phyloP scores from a whole-genome alignment of 148 eudicot genomes.

The Amaranthus cruentus region DNA sequence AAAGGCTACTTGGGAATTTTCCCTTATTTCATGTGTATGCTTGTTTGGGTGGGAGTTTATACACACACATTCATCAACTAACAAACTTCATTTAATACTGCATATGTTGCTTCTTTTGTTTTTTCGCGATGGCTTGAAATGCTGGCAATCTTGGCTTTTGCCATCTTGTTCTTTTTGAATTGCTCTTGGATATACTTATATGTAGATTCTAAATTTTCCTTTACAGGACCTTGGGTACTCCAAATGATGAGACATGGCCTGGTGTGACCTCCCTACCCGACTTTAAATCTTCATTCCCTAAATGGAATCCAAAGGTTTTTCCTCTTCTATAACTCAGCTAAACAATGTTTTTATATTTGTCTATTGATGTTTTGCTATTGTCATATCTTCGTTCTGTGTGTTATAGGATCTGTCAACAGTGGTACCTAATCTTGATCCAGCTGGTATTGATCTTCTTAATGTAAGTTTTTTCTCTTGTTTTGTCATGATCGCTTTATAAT shows the following conservation, averaged over 20 bases:
- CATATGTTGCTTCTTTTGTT: not conserved
- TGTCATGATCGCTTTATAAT: not conserved
- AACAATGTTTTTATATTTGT: not conserved
- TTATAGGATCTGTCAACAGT: constrained; percentile 66
- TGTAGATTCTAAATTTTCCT: constrained; percentile 1
- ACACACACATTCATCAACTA: no score
- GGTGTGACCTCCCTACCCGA: constrained; percentile 95
- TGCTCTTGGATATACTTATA: not conserved
- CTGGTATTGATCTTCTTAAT: constrained; percentile 76
- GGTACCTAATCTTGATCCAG: constrained; percentile 73
- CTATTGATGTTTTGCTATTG: not conserved
- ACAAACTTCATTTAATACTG: no score
- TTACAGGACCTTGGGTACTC: constrained; percentile 78
- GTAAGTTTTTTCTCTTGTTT: constrained; percentile 43
- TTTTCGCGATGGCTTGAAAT: not conserved
- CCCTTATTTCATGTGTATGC: no score
- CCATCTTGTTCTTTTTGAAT: not conserved
- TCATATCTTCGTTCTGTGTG: constrained; percentile 10
- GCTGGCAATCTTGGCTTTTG: not conserved
- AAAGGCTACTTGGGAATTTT: no score
- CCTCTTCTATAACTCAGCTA: not conserved
- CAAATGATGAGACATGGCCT: constrained; percentile 92
- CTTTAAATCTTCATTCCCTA: constrained; percentile 77
- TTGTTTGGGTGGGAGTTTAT: no score
- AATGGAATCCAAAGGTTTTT: constrained; percentile 76